These are phyloP conservation scores for Xylaria hypoxylon DNA, from an alignment of 2,329 filamentous ascomycete species.

Conservation along the genomic window DNA sequence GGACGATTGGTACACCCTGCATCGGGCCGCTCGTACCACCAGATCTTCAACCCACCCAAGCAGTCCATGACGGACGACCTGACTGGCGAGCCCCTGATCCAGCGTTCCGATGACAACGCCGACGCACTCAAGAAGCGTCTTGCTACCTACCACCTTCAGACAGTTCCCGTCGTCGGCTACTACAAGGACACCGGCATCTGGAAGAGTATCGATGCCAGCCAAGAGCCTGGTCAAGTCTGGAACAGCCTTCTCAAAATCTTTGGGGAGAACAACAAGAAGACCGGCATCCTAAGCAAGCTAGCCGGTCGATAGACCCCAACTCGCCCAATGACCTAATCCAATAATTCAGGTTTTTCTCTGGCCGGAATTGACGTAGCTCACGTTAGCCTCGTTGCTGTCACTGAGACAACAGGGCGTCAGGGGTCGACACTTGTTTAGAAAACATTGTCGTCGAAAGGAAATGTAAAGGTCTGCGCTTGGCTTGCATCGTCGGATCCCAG, in stretches of 20 bases:
- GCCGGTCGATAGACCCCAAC: constrained; percentile 44
- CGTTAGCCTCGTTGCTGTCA: constrained; percentile 1
- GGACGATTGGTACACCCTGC: constrained; percentile 95
- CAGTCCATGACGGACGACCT: constrained; percentile 93
- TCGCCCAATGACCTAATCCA: not conserved
- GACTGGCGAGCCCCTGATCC: constrained; percentile 95
- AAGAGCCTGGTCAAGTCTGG: constrained; percentile 96
- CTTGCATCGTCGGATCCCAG: constrained; percentile 18
- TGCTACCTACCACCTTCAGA: constrained; percentile 93
- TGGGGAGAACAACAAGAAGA: constrained; percentile 69
- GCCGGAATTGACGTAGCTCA: not conserved
- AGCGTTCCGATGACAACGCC: constrained; percentile 96
- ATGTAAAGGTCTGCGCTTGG: constrained; percentile 22
- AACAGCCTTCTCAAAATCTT: constrained; percentile 90
- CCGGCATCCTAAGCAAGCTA: constrained; percentile 59
- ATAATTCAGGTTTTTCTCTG: constrained; percentile 8
- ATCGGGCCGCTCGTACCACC: constrained; percentile 97
- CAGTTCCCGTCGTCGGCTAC: constrained; percentile 90
- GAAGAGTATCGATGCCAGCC: constrained; percentile 93
- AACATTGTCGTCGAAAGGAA: constrained; percentile 13
- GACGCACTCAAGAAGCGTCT: constrained; percentile 96
- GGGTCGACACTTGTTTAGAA: constrained; percentile 21
- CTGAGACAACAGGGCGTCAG: not conserved
- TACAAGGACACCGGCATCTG: constrained; percentile 99
- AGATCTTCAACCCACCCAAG: constrained; percentile 98